phyloP scores from a whole-genome alignment of 1,139 yeast species.

The Wickerhamomyces sp. region DNA sequence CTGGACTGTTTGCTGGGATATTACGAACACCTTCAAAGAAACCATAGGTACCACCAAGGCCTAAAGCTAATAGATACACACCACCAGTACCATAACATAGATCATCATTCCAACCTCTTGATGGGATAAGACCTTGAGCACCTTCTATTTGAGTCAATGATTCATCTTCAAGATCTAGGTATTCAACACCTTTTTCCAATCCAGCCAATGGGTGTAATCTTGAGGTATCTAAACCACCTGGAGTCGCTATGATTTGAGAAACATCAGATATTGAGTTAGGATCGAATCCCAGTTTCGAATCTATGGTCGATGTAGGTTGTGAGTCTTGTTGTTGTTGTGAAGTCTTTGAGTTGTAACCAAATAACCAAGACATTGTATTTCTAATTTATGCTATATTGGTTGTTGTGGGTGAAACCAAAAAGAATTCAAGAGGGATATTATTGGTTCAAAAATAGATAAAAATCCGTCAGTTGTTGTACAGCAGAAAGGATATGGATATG shows the following conservation, averaged over 20 bases:
- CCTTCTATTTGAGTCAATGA: constrained; percentile 73
- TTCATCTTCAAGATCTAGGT: constrained; percentile 84
- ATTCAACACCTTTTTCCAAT: constrained; percentile 82
- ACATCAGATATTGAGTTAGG: constrained; percentile 64
- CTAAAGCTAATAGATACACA: constrained; percentile 76
- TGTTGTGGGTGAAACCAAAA: not conserved
- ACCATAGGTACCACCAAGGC: constrained; percentile 86
- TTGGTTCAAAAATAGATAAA: too few relatives aligned
- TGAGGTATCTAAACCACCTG: constrained; percentile 64
- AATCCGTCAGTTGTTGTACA: not conserved
- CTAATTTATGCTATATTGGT: not conserved
- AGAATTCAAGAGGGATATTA: not conserved
- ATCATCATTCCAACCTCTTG: constrained; percentile 96
- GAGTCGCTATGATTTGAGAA: constrained; percentile 52
- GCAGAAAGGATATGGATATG: not conserved
- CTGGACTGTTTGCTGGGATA: constrained; percentile 68
- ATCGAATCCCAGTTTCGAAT: constrained; percentile 55
- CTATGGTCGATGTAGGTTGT: constrained; percentile 15
- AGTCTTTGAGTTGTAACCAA: constrained; percentile 37
- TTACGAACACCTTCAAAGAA: constrained; percentile 76
- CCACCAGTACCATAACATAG: constrained; percentile 97
- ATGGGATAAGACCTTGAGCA: constrained; percentile 84
- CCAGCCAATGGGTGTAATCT: constrained; percentile 93
- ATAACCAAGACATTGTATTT: constrained; percentile 59
- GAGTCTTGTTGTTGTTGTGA: constrained; percentile 30